These are phyloP conservation scores for Crepidotus variabilis DNA, from an alignment of 768 basidiomycete species.

Conservation along the genomic window DNA sequence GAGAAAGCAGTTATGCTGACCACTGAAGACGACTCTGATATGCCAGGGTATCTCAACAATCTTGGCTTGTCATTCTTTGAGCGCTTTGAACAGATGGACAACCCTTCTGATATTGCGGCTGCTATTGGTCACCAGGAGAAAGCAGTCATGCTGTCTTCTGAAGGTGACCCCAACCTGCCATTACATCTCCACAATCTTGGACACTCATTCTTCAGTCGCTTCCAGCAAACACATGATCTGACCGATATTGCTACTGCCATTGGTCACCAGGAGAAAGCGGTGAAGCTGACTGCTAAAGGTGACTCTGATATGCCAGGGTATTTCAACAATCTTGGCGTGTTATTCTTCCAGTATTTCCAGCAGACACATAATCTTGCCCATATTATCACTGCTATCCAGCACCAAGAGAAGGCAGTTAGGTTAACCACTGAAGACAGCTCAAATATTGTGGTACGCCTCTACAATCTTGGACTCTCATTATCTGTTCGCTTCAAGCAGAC, in stretches of 20 bases:
- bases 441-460: neutral
- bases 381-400: neutral
- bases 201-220: slow-evolving; percentile 3
- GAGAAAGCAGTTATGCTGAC: slow-evolving; percentile 1
- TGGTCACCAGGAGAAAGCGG: neutral
- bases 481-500: too few species aligned
- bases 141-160: slow-evolving; percentile 3
- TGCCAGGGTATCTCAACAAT: slow-evolving; percentile 3
- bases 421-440: slow-evolving; percentile 3
- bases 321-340: neutral
- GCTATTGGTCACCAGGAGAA: slow-evolving; percentile 2
- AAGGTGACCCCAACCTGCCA: slow-evolving; percentile 4
- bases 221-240: slow-evolving; percentile 1
- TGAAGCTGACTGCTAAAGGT: slow-evolving; percentile 1
- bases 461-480: too few species aligned
- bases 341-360: neutral
- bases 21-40: neutral
- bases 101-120: neutral
- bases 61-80: slow-evolving; percentile 1
- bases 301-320: neutral
- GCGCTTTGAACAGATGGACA: neutral
- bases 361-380: neutral
- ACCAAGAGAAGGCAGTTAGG: slow-evolving; percentile 6
- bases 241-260: slow-evolving; percentile 8
- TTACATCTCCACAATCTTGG: slow-evolving; percentile 5